A percentile compares a stretch with the other conserved stretches of the same genome.
Conservation (phyloP, 2,329 filamentous ascomycete species). For the Venturia asperata region DNA sequence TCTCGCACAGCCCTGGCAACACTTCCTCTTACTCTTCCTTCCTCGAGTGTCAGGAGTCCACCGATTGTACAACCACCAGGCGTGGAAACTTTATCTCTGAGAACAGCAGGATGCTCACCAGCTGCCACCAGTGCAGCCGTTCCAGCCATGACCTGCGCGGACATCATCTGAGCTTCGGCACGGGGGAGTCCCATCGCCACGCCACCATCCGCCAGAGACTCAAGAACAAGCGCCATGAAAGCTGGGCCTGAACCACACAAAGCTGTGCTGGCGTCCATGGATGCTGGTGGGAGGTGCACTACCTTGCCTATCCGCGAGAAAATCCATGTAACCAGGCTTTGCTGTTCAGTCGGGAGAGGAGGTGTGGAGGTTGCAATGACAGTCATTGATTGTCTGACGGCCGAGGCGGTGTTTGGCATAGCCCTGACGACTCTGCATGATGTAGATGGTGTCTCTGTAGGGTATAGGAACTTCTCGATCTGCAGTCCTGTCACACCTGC, state of each 20-base stretch:
- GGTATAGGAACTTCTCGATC: conserved; percentile 55
- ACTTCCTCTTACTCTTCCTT: conserved; percentile 60
- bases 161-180: conserved; percentile 67
- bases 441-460: conserved; percentile 39
- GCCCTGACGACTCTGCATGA: conserved; percentile 64
- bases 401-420: conserved; percentile 77
- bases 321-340: conserved; percentile 63
- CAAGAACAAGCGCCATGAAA: conserved; percentile 68
- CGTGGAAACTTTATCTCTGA: conserved; percentile 70
- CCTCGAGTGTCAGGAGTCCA: conserved; percentile 65
- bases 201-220: conserved; percentile 68
- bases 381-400: conserved; percentile 74
- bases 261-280: conserved; percentile 67
- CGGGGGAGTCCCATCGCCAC: conserved; percentile 72
- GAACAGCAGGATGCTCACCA: conserved; percentile 67
- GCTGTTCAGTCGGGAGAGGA: conserved; percentile 48
- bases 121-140: conserved; percentile 60
- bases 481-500: conserved; percentile 67
- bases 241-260: conserved; percentile 69
- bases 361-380: conserved; percentile 60
- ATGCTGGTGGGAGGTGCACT: conserved; percentile 56
- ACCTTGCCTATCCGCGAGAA: conserved; percentile 68
- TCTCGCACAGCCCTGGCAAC: conserved; percentile 63
- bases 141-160: conserved; percentile 70
- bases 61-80: conserved; percentile 73